Evolutionary conservation across 352 stramenopile species (phyloP).

Genomic region (Globisporangium apiculatum): DNA sequence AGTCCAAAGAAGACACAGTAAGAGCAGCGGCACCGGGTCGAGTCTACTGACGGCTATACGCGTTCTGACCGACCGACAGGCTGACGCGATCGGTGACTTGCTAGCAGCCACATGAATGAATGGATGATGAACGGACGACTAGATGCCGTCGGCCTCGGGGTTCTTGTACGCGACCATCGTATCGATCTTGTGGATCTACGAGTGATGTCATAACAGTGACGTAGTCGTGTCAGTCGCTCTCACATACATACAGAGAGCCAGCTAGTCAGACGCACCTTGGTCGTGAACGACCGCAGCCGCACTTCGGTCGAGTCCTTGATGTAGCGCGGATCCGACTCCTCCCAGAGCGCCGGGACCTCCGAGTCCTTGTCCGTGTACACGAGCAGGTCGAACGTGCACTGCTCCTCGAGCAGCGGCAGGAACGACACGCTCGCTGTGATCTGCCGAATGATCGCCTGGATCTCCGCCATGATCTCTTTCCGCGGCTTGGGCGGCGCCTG

Average conservation of each 20-base stretch:
- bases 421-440: conserved; percentile 99
- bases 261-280: conserved; percentile 69
- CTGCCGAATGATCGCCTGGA: conserved; percentile 99
- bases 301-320: conserved; percentile 98
- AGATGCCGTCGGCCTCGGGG: conserved; percentile 67
- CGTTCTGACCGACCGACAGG: too few species aligned
- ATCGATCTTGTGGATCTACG: conserved; percentile 96
- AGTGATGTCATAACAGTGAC: conserved; percentile 14
- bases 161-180: conserved; percentile 97
- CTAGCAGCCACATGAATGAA: conserved; percentile 14
- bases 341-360: conserved; percentile 93
- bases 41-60: too few species aligned
- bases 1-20: conserved; percentile 65
- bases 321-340: conserved; percentile 97
- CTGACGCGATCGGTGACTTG: too few species aligned
- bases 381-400: conserved; percentile 97
- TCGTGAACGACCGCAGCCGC: conserved; percentile 97
- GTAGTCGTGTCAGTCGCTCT: neutral
- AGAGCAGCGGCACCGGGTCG: neutral
- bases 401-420: conserved; percentile 96
- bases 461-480: conserved; percentile 97
- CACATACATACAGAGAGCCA: too few species aligned
- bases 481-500: conserved; percentile 47
- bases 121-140: conserved; percentile 14
- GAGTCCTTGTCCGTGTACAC: conserved; percentile 98